These are phyloP conservation scores for Erodium maritimum DNA, from an alignment of 345 rosid genomes.

Conservation along the genomic window DNA sequence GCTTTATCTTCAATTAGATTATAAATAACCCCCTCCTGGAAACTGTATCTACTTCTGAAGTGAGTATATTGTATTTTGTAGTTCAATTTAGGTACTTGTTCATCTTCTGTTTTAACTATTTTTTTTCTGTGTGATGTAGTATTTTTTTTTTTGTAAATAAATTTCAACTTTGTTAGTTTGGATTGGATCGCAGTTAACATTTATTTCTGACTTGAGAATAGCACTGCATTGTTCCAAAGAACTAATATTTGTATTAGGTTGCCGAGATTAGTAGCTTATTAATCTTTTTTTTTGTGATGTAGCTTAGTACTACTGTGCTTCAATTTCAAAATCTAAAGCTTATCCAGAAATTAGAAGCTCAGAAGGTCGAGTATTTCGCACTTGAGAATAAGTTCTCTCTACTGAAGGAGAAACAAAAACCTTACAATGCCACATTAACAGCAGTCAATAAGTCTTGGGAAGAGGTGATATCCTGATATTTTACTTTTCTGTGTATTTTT, in stretches of 20 bases:
- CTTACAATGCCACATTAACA: conserved; percentile 43
- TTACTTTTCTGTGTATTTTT: conserved; percentile 1
- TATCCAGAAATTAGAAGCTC: conserved; percentile 66
- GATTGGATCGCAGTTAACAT: too few species aligned
- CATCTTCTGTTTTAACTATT: too few species aligned
- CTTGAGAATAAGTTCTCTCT: conserved; percentile 48
- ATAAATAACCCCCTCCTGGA: too few species aligned
- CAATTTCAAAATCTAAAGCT: conserved; percentile 88
- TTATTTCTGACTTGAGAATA: too few species aligned
- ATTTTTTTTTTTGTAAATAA: too few species aligned
- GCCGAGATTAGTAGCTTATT: conserved; percentile 2
- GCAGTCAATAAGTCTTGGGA: conserved; percentile 61
- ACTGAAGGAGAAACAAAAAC: conserved; percentile 48
- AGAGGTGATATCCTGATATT: conserved; percentile 31
- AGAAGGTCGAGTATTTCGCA: conserved; percentile 57
- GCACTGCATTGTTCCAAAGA: not conserved
- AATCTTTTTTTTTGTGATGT: conserved; percentile 12
- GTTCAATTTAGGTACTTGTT: too few species aligned
- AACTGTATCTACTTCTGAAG: too few species aligned
- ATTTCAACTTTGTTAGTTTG: too few species aligned
- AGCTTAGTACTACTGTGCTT: conserved; percentile 73
- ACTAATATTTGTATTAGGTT: not conserved
- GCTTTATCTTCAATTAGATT: too few species aligned
- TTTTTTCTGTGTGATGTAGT: too few species aligned
- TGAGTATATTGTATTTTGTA: too few species aligned